Evolutionary conservation across 805 yeast species (phyloP), one percentile per base, ranked within the genome.

Genomic region (Candida orba): DNA sequence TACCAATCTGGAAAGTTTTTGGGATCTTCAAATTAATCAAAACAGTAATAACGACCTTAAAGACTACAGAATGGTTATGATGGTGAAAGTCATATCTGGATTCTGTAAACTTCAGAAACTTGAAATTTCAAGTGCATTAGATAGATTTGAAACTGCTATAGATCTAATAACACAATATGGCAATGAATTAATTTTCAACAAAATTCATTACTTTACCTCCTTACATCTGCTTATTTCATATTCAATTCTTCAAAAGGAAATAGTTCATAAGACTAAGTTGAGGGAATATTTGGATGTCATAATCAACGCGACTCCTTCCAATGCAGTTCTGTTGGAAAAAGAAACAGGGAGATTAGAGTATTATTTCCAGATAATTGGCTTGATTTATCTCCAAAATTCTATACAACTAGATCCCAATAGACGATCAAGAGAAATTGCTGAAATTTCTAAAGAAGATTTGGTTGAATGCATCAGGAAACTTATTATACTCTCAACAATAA

Each of bases 381-480:
- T 48, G 10, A 40, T 51, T 8, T 41, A 42, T 33, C 25, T 51
- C 12, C 51, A 53, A 36, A 41, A 23, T 17, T 10, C 22, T 33
- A 31, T 31, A n/a, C 34, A 27, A 10, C 5, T 10, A 27, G 29
- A 27, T 27, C 13, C 20, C n/a, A n/a, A 5, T n/a, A 31, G 34
- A 31, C 3, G 18, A 8, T 15, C 34, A 15, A 31, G 18, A 15
- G 8, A 4, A 6, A 9, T 13, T 9, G 22, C 12, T 17, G 13
- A 17, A 9, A 17, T 33, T 10, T 31, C 40, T 32, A 40, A 15
- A 23, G 25, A 37, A 17, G 30, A 37, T n/a, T 27, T 50, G 31
- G 48, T 41, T 36, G 55, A 48, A 8, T 40, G 42, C 10, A 40
- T 49, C 3, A 37, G 54, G 33, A 50, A 49, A 30, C 34, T 53